These are phyloP conservation scores for Gamarada debralockiae DNA, from an alignment of 495 filamentous ascomycete genomes.

Conservation along the genomic window DNA sequence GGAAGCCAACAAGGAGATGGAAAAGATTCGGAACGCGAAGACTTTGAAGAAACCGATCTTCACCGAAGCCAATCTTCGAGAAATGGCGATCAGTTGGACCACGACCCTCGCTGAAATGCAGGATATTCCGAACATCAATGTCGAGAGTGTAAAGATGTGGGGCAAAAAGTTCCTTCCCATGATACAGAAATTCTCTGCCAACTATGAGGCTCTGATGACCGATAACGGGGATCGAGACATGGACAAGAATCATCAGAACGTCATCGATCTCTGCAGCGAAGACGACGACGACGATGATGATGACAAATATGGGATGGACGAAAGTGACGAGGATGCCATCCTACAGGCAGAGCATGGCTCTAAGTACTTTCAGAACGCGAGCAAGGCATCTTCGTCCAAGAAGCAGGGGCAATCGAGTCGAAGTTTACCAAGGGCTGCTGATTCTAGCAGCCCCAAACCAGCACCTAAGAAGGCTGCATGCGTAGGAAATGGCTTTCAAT, in stretches of 20 bases:
- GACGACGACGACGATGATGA: conserved; percentile 45
- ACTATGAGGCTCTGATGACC: conserved; percentile 55
- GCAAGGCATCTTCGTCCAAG: background rate
- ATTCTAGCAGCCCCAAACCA: background rate
- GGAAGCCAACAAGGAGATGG: conserved; percentile 62
- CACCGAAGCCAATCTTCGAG: conserved; percentile 69
- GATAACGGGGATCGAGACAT: conserved; percentile 6
- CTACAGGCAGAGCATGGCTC: background rate
- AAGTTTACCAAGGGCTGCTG: background rate
- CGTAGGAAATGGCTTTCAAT: background rate
- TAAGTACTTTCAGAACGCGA: conserved; percentile 6
- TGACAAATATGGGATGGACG: conserved; percentile 4
- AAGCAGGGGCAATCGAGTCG: background rate
- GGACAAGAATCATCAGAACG: conserved; percentile 55
- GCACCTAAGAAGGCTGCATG: background rate
- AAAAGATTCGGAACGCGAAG: conserved; percentile 61
- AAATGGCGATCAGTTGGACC: conserved; percentile 79
- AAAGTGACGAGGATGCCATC: background rate
- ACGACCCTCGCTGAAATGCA: conserved; percentile 56
- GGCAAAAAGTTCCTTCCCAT: conserved; percentile 65
- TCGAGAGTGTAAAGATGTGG: conserved; percentile 65
- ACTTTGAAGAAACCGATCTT: conserved; percentile 65
- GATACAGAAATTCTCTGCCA: conserved; percentile 47
- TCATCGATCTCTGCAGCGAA: conserved; percentile 64
- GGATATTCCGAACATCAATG: conserved; percentile 63